Conservation (phyloP, 805 yeast genomes). For the Myxozyma vanderwaltii region DNA sequence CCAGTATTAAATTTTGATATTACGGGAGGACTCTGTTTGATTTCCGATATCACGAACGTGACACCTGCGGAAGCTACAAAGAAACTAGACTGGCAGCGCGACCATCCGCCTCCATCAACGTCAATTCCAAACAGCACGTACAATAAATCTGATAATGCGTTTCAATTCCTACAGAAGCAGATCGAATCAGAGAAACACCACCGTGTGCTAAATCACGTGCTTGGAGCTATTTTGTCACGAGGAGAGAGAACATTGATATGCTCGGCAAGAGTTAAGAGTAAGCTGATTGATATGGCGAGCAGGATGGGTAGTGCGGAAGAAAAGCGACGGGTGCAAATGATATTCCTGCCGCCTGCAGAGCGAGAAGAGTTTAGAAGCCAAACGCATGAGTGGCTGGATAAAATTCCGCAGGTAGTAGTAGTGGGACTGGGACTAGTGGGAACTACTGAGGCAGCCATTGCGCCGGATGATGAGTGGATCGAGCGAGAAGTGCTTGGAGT, state of each 20-base stretch:
- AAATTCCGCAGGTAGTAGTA: neutral
- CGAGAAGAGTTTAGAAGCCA: neutral
- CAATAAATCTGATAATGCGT: slow-evolving; percentile 24
- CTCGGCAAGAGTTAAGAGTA: slow-evolving; percentile 5
- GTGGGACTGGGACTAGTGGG: neutral
- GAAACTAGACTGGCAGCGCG: slow-evolving; percentile 7
- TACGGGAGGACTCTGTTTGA: slow-evolving; percentile 17
- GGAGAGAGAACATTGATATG: slow-evolving; percentile 10
- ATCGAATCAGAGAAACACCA: slow-evolving; percentile 14
- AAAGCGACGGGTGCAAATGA: slow-evolving; percentile 10
- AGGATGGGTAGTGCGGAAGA: slow-evolving; percentile 25
- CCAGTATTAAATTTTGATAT: slow-evolving; percentile 22
- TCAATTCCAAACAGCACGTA: neutral
- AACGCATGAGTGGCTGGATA: neutral
- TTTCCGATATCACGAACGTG: slow-evolving; percentile 26
- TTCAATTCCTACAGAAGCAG: slow-evolving; percentile 17
- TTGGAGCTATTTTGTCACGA: neutral
- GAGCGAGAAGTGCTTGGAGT: neutral
- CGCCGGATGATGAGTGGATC: slow-evolving; percentile 11
- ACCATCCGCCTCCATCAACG: slow-evolving; percentile 7
- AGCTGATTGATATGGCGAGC: slow-evolving; percentile 16
- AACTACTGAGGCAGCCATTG: neutral
- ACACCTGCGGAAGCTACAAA: neutral
- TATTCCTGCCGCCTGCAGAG: neutral
- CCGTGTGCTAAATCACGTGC: neutral